Evolutionary conservation across 1,139 yeast genomes (phyloP).

Genomic region (Hansenula sp.): DNA sequence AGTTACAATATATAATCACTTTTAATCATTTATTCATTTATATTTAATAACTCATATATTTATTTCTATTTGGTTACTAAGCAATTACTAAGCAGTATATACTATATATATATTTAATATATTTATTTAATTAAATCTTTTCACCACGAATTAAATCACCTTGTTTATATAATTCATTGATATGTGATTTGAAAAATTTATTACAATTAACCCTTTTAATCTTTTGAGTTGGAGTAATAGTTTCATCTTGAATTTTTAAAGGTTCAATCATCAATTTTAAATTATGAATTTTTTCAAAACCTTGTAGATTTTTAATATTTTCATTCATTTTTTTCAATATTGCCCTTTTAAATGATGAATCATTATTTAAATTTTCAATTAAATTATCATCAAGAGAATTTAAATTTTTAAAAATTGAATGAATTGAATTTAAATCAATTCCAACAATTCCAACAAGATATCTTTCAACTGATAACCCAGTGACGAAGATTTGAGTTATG

Average conservation of each 20-base stretch:
- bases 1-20: too few species aligned
- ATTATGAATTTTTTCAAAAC: slow-evolving; percentile 47
- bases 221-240: slow-evolving; percentile 52
- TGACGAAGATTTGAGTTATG: slow-evolving; percentile 42
- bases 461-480: slow-evolving; percentile 52
- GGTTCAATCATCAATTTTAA: slow-evolving; percentile 43
- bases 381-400: slow-evolving; percentile 34
- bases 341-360: slow-evolving; percentile 18
- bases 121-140: too few species aligned
- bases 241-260: slow-evolving; percentile 42
- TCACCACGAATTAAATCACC: slow-evolving; percentile 47
- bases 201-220: slow-evolving; percentile 45
- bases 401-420: too few species aligned
- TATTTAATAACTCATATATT: too few species aligned
- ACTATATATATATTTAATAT: too few species aligned
- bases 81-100: too few species aligned
- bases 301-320: slow-evolving; percentile 25
- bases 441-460: slow-evolving; percentile 54
- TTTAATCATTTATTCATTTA: too few species aligned
- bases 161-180: slow-evolving; percentile 46
- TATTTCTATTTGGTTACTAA: too few species aligned
- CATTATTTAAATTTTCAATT: slow-evolving; percentile 7
- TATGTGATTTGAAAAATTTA: slow-evolving; percentile 38
- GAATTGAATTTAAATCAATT: too few species aligned
- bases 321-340: slow-evolving; percentile 24